Base-by-base conservation (phyloP, 2,329 filamentous ascomycete species). In the Ophiocordyceps camponoti-saundersi region DNA sequence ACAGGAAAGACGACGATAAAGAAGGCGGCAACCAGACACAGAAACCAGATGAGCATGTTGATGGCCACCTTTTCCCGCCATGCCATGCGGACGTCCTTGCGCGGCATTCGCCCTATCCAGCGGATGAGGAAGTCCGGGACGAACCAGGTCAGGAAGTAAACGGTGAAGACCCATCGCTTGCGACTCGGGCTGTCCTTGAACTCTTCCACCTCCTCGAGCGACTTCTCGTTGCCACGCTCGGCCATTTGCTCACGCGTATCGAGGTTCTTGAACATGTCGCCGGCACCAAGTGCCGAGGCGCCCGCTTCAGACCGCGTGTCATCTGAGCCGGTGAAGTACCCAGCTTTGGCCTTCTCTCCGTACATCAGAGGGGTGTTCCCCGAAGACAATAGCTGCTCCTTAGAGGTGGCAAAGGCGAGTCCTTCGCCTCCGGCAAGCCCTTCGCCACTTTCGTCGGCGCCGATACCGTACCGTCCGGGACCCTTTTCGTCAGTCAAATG, bases 11-110 rank as follows among this genome's bases (percentile, higher is more conserved):
- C 73, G 50, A 96, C 74, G 57, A 96, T 87, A 71, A 98, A 84
- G 70, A 98, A 98, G 48, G 83, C 75, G 26, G 85, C 79, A 44
- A 85, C 64, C 16, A 67, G 69, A 65, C 90, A 96, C 60, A 75
- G 77, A 48, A 90, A 68, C 92, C 93, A 98, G 60, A 98, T 98
- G 59, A 96, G 75, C 62, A 98, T 72, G 69, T 98, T 98, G 73
- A 98, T 98, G 47, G 92, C 90, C 49, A 98, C 63, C 71, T 98
- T 98, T 63, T 98, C 92, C 59, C 92, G 77, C 92, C 92, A 98
- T 1, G 92, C 92, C 61, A 84, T 73, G 22, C 89, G 84, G 10
- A 98, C 79, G 61, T 98, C 92, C 60, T 93, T 93, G 50, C 92
- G 85, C 49, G 83, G 76, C 82, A 95, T 95, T 46, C 84, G 75